A percentile compares a stretch with the other conserved stretches of the same genome.
Conservation (phyloP, 306 rosid genomes). For the Acmispon strigosus region DNA sequence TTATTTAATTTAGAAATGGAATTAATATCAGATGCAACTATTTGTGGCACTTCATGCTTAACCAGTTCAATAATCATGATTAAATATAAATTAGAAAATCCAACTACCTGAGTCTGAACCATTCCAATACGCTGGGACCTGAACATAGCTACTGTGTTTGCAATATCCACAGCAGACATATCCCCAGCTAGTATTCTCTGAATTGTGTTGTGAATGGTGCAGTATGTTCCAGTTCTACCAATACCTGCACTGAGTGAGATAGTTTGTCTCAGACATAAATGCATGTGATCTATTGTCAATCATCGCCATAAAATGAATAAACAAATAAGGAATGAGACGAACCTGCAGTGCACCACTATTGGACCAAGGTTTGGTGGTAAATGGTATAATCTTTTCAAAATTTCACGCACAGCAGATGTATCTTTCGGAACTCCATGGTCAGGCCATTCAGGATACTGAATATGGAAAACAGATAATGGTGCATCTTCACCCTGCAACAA, state of each 20-base stretch:
- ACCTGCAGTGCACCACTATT: conserved; percentile 94
- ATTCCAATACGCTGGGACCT: conserved; percentile 94
- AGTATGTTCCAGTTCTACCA: conserved; percentile 95
- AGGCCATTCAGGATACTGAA: conserved; percentile 94
- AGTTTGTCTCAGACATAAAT: conserved; percentile 39
- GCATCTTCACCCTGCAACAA: conserved; percentile 54
- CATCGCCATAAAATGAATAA: not conserved
- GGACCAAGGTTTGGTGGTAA: conserved; percentile 72
- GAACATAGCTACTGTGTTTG: conserved; percentile 52
- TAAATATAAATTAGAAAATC: conserved; percentile 9
- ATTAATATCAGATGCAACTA: not conserved
- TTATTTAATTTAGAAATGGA: conserved; percentile 9
- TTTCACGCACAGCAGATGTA: conserved; percentile 66
- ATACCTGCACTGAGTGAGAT: conserved; percentile 89
- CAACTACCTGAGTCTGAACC: conserved; percentile 81
- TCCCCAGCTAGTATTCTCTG: conserved; percentile 89
- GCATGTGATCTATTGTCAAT: not conserved
- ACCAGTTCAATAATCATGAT: not conserved
- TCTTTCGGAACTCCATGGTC: conserved; percentile 90
- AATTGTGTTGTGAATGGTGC: conserved; percentile 81
- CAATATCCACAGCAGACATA: conserved; percentile 79
- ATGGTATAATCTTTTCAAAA: conserved; percentile 56
- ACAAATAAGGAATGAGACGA: conserved; percentile 27
- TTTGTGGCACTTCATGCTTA: not conserved
- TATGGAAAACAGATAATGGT: conserved; percentile 65